Evolutionary conservation across 257 asterid genomes (phyloP).

Genomic region (Nicotiana tomentosiformis): DNA sequence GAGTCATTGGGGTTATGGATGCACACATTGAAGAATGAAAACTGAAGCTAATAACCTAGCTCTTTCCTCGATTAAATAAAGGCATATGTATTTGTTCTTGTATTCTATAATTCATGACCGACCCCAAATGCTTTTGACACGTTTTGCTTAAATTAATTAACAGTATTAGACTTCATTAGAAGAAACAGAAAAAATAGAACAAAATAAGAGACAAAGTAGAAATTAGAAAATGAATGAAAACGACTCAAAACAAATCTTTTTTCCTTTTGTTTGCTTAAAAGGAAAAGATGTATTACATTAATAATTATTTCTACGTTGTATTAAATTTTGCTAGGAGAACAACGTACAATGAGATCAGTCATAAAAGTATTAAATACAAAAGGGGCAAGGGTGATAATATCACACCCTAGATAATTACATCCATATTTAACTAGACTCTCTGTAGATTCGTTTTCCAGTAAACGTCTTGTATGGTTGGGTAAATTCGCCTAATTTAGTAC

Average conservation of each 20-base stretch:
- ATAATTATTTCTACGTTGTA: not conserved
- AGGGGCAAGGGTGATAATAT: not conserved
- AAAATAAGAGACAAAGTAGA: not conserved
- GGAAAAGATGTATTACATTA: not conserved
- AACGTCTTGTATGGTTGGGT: not conserved
- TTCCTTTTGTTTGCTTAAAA: not conserved
- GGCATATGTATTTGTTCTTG: too few species aligned
- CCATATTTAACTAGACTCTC: not conserved
- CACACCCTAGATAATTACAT: not conserved
- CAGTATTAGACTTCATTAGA: not conserved
- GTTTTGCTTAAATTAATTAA: too few species aligned
- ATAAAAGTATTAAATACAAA: not conserved
- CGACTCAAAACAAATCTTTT: not conserved
- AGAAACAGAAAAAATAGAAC: too few species aligned
- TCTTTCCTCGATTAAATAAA: too few species aligned
- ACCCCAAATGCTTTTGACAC: too few species aligned
- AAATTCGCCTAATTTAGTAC: too few species aligned
- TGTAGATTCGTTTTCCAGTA: not conserved
- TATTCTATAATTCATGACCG: too few species aligned
- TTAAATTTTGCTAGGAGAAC: not conserved
- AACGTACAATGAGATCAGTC: not conserved
- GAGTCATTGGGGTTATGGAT: too few species aligned
- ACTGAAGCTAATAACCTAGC: too few species aligned
- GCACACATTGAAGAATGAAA: too few species aligned
- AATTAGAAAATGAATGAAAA: not conserved